Base-by-base conservation (phyloP, 2,329 filamentous ascomycete genomes). In the Seiridium cupressi region DNA sequence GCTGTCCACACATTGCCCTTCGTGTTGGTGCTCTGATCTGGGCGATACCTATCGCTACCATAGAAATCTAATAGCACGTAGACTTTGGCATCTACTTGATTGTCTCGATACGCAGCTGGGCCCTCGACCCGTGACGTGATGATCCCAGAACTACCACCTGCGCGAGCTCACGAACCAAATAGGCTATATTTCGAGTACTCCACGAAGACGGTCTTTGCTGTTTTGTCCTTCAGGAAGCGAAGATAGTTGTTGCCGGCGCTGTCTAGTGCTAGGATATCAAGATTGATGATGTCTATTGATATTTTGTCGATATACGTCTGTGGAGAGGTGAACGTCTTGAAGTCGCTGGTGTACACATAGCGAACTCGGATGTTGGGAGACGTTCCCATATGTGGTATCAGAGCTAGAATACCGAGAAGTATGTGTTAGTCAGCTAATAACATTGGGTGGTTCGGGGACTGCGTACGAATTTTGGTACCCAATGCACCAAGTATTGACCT, bases 211-310 rank as follows among this genome's bases (percentile, higher is more conserved):
- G 76, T 79, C 62, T 82, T 82, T 2, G 72, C 76, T 1, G 77
- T 75, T 66, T 85, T 82, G 68, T 85, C 81, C 64, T 85, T 85
- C 70, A 85, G 73, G 70, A 85, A 85, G 49, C 83, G 78, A 5
- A 81, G 73, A 55, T 80, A 85, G n/a, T 73, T 73, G 44, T 70
- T 68, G 11, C 72, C 72, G 53, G 71, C 71, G 40, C 64, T 65
- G 11, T 77, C 76, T 1, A 82, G 69, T 1, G 77, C 72, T 3
- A 84, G 73, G 69, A 89, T 81, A 64, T 85, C 82, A n/a, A 88
- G 73, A 64, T 84, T 82, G 66, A 84, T 85, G 56, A 83, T 74
- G 60, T 80, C 75, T 55, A 76, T 81, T 0, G 78, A 77, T 1
- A 74, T 69, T 48, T 77, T 73, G 68, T 82, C 76, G 67, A 84